Evolutionary conservation across 768 basidiomycete species (phyloP).

Genomic region (Psilocybe cyanescens): DNA sequence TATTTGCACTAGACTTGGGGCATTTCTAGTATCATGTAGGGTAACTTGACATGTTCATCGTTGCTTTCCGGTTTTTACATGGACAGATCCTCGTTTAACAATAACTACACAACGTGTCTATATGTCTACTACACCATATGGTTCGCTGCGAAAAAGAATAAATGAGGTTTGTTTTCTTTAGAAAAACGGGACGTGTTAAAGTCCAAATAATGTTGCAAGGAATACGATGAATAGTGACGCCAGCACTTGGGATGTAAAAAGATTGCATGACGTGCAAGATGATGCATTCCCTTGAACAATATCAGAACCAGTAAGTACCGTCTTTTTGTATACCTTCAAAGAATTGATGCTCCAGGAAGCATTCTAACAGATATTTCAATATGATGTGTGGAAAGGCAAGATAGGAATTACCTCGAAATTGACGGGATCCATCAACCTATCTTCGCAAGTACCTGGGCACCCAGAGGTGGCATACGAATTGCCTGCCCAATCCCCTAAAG

Average conservation of each 20-base stretch:
- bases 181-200: not conserved
- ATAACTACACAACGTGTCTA: no score
- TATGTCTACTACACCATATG: no score
- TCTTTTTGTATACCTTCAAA: slow-evolving; percentile 30
- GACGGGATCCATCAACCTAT: slow-evolving; percentile 60
- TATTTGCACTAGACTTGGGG: no score
- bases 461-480: slow-evolving; percentile 72
- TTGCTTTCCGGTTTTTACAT: no score
- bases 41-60: no score
- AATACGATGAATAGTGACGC: not conserved
- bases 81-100: no score
- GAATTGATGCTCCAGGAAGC: slow-evolving; percentile 84
- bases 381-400: not conserved
- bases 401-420: slow-evolving; percentile 63
- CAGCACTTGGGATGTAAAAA: not conserved
- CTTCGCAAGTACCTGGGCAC: slow-evolving; percentile 75
- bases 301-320: not conserved
- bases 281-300: not conserved
- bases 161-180: no score
- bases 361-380: slow-evolving; percentile 49
- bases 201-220: not conserved
- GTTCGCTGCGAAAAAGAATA: no score
- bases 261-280: not conserved
- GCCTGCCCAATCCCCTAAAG: slow-evolving; percentile 82
- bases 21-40: no score